Conservation (phyloP, 129 eudicot species). For the Sambucus nigra region DNA sequence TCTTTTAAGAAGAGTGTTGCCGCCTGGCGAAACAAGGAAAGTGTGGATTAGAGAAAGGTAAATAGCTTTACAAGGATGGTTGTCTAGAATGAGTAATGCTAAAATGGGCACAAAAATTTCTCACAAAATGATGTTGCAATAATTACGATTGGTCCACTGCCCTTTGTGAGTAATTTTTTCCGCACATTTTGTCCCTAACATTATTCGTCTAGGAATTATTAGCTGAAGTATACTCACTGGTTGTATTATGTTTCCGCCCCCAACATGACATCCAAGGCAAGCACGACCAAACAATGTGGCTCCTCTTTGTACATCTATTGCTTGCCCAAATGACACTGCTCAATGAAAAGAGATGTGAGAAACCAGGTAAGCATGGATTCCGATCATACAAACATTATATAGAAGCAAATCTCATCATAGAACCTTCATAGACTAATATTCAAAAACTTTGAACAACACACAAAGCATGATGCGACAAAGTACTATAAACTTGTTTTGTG, state of each 20-base stretch:
- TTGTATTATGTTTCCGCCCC: conserved; percentile 91
- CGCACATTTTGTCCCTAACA: too few relatives aligned
- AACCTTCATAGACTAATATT: too few relatives aligned
- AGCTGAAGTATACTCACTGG: conserved; percentile 46
- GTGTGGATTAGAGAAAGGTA: background rate
- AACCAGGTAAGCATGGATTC: background rate
- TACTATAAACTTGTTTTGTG: too few relatives aligned
- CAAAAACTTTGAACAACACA: too few relatives aligned
- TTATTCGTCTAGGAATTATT: background rate
- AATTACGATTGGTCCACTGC: too few relatives aligned
- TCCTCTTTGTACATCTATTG: conserved; percentile 49
- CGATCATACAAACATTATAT: background rate
- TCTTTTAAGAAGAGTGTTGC: conserved; percentile 87
- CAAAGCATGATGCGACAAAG: too few relatives aligned
- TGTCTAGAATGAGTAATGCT: too few relatives aligned
- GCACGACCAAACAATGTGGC: conserved; percentile 58
- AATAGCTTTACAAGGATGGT: conserved; percentile 1
- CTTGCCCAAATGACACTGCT: conserved; percentile 40
- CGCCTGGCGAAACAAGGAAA: conserved; percentile 36
- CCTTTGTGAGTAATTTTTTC: too few relatives aligned
- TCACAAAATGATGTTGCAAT: too few relatives aligned
- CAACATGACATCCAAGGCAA: conserved; percentile 98
- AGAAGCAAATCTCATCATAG: background rate
- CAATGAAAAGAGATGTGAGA: conserved; percentile 6
- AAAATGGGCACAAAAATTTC: too few relatives aligned